Base-by-base conservation (phyloP, 23 red algal genomes). In the Gracilaria gracilis region DNA sequence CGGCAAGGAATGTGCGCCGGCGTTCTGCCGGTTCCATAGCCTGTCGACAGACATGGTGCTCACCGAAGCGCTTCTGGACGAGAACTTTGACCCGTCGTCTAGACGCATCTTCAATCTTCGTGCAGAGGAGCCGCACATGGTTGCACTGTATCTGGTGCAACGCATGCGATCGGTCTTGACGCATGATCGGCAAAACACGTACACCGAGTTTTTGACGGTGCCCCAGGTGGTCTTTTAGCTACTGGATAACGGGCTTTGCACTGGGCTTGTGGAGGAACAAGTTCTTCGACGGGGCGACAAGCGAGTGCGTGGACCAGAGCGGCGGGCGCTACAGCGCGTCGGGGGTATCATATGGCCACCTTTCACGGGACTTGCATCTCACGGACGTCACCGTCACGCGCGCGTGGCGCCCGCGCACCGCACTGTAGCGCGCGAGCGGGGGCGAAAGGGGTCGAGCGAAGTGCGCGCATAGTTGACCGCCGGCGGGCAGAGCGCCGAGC, bases 1-100 rank as follows among this genome's bases (percentile, higher is more conserved):
- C 14, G 73, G 50, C 36, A 84, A 42, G 24, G 95, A 98, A 62
- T 42, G 84, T 15, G 49, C 57, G 11, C 80, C 19, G 1, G 58
- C 29, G 13, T 27, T 13, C 8, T 64, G 91, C 11, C 72, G 84
- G 24, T 88, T 94, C 38, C 91, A 91, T 51, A 29, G 61, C 31
- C 44, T 98, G 29, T 87, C 79, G n/a, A 91, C 95, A 17, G 95
- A 91, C 24, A 93, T 98, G 90, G 91, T 98, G 51, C 77, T 98
- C 53, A 98, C 95, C 20, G 91, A 94, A 19, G 49, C 94, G 46
- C 51, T 98, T 69, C 87, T 98, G 50, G 67, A 55, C 21, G 95
- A 67, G 17, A 91, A 88, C 61, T 15, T 16, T 4, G 80, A 79
- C 13, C 31, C 71, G 51, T 1, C 9, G 17, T 61, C 71, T 20